Conservation (phyloP, 2,329 filamentous ascomycete genomes). For the Talaromyces verruculosus region DNA sequence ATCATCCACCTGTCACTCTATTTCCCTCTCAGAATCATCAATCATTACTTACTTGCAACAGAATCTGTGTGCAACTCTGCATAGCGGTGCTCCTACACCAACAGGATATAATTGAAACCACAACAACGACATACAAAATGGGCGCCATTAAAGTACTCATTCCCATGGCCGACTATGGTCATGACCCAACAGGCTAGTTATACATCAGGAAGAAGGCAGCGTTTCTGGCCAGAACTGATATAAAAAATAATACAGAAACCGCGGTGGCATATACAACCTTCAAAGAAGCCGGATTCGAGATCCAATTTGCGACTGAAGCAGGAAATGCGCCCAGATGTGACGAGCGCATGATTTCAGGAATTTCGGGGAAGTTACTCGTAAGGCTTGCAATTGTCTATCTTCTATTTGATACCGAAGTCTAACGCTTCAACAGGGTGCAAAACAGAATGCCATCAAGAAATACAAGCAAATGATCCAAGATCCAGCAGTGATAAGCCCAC, state of each 20-base stretch:
- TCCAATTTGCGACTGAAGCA: conserved; percentile 53
- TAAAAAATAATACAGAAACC: conserved; percentile 44
- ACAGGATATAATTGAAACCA: neutral
- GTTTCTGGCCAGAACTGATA: neutral
- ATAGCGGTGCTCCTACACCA: neutral
- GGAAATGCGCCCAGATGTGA: conserved; percentile 53
- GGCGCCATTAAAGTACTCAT: conserved; percentile 43
- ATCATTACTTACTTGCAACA: neutral
- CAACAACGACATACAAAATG: neutral
- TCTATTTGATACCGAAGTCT: neutral
- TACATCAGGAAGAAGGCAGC: neutral
- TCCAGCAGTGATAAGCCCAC: conserved; percentile 45
- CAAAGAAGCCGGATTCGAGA: conserved; percentile 49
- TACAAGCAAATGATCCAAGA: conserved; percentile 50
- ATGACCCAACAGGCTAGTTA: conserved; percentile 54
- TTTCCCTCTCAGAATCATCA: neutral
- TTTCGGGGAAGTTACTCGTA: conserved; percentile 54
- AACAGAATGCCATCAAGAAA: conserved; percentile 39
- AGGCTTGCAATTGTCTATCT: neutral
- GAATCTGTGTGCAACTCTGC: neutral
- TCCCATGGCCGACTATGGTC: conserved; percentile 57
- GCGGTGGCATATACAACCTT: conserved; percentile 53
- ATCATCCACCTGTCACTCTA: neutral
- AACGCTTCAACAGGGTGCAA: conserved; percentile 44
- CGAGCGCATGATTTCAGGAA: conserved; percentile 50